A percentile compares a stretch with the other conserved stretches of the same genome.
These are phyloP conservation scores for Suillus decipiens DNA, from an alignment of 768 basidiomycete species.

Conservation along the genomic window DNA sequence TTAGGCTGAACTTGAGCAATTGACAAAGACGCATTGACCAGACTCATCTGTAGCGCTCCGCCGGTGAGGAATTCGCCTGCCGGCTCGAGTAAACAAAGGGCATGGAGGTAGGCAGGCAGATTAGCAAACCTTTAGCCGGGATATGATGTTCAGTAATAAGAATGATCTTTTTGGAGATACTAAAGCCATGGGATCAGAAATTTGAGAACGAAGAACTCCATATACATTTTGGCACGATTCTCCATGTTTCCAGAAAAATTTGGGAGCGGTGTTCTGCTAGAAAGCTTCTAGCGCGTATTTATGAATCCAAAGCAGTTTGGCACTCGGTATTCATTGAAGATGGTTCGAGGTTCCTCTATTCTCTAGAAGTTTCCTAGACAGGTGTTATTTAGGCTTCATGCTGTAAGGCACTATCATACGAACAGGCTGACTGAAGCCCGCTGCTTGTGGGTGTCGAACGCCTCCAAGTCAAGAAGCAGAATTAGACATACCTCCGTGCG, in stretches of 20 bases:
- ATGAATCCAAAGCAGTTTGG: not conserved
- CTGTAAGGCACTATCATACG: not conserved
- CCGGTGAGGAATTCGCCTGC: not conserved
- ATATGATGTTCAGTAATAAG: not conserved
- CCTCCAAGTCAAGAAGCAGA: not conserved
- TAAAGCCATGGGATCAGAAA: not conserved
- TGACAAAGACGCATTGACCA: not conserved
- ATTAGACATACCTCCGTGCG: not conserved
- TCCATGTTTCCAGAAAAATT: not conserved
- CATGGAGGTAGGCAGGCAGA: not conserved
- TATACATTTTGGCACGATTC: not conserved
- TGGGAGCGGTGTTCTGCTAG: not conserved
- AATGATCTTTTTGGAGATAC: conserved; percentile 1
- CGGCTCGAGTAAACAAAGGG: not conserved
- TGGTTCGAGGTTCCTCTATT: not conserved
- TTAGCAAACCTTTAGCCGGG: not conserved
- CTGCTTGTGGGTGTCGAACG: not conserved
- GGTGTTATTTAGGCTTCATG: not conserved
- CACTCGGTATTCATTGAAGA: not conserved
- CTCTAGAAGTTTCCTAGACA: not conserved
- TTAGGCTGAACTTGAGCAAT: not conserved
- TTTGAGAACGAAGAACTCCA: not conserved
- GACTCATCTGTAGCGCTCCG: not conserved
- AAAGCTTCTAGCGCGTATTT: not conserved
- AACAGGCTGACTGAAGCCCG: not conserved